These are phyloP conservation scores for Asterella californica DNA, from an alignment of 225 moss, liverwort and hornwort species.

Conservation along the genomic window DNA sequence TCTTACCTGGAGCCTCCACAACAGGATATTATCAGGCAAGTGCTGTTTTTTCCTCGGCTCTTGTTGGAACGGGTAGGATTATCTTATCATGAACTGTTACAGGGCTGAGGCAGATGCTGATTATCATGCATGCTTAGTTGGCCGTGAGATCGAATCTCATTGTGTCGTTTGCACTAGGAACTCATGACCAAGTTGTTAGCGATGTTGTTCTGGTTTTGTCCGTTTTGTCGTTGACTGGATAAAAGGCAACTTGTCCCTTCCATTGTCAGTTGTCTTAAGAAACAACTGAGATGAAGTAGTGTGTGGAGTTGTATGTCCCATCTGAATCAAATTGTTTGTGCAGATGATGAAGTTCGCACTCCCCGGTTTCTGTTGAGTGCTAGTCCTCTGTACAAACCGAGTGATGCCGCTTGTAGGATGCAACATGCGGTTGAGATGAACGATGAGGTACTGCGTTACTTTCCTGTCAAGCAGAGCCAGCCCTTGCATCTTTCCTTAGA, in stretches of 20 bases:
- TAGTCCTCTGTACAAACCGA: constrained; percentile 66
- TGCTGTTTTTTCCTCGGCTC: neutral
- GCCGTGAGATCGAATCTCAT: neutral
- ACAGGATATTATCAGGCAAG: constrained; percentile 49
- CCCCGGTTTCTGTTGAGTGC: constrained; percentile 56
- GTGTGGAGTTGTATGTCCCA: neutral
- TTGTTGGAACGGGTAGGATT: neutral
- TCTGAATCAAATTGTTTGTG: neutral
- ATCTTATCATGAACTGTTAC: neutral
- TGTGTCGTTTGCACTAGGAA: neutral
- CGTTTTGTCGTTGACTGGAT: neutral
- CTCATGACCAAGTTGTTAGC: neutral
- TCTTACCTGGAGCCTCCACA: constrained; percentile 55
- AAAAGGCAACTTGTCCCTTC: no score
- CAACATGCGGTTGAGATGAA: neutral
- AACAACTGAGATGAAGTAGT: neutral
- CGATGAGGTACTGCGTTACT: constrained; percentile 45
- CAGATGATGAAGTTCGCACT: constrained; percentile 39
- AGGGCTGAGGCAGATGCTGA: neutral
- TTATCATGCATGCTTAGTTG: neutral
- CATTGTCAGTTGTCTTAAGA: neutral
- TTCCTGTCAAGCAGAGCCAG: neutral
- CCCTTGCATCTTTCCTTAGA: neutral
- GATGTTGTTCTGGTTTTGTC: neutral
- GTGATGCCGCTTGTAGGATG: constrained; percentile 60